These are phyloP conservation scores for Elongisporangium anandrum DNA, from an alignment of 352 stramenopile species.

Conservation along the genomic window DNA sequence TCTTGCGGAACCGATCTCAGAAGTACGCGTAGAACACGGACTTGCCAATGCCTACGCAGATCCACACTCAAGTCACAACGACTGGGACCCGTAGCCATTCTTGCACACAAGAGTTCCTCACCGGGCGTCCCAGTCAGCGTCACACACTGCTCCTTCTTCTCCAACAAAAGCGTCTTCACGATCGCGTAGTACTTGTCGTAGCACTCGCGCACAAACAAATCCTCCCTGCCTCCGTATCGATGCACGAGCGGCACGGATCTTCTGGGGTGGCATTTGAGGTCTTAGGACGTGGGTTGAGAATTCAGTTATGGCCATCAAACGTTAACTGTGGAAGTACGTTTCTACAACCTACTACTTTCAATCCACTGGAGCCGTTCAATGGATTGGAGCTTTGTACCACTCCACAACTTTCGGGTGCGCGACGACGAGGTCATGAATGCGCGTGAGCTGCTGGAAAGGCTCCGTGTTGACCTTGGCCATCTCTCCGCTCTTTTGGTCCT, in stretches of 20 bases:
- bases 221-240: not conserved
- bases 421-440: slow-evolving; percentile 21
- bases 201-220: not conserved
- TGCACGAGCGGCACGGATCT: too few relatives aligned
- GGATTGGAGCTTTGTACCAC: slow-evolving; percentile 13
- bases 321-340: too few relatives aligned
- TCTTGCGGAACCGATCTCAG: not conserved
- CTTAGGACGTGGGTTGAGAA: too few relatives aligned
- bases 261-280: too few relatives aligned
- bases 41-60: not conserved
- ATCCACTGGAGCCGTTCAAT: too few relatives aligned
- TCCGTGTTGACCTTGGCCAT: slow-evolving; percentile 23
- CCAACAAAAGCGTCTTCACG: not conserved
- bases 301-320: too few relatives aligned
- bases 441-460: slow-evolving; percentile 16
- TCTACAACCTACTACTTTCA: too few relatives aligned
- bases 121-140: not conserved
- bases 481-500: slow-evolving; percentile 17
- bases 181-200: not conserved
- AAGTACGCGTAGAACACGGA: not conserved
- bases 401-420: slow-evolving; percentile 29
- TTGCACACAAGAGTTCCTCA: not conserved
- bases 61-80: not conserved
- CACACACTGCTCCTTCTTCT: not conserved
- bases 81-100: too few relatives aligned